These are phyloP conservation scores for Gigaspora rosea DNA, from an alignment of 192 early-diverging fungal species.

Conservation along the genomic window DNA sequence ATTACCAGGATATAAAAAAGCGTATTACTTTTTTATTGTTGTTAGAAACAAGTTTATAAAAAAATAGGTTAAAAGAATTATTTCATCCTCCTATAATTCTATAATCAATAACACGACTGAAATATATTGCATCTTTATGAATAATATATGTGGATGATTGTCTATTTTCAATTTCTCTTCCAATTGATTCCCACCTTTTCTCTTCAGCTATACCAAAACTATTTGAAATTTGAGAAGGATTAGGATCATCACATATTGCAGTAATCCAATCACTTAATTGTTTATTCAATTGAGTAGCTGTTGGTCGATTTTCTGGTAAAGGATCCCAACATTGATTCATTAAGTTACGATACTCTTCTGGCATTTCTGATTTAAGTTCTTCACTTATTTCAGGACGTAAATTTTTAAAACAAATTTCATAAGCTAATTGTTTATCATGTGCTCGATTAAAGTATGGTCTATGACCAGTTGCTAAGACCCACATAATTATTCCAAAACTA, in stretches of 20 bases:
- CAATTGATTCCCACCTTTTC: neutral
- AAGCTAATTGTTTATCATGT: neutral
- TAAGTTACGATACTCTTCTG: neutral
- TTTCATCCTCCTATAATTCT: no score
- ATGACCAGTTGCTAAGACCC: neutral
- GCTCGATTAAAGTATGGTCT: neutral
- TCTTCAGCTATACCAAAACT: neutral
- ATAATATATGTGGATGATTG: no score
- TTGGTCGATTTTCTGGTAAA: neutral
- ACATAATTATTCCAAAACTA: conserved; percentile 11
- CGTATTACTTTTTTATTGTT: no score
- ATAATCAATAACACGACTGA: no score
- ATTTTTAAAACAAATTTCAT: neutral
- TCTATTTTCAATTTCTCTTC: no score
- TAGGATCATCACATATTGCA: neutral
- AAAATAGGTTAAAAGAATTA: no score
- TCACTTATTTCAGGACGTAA: neutral
- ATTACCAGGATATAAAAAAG: no score
- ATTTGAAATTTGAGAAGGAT: neutral
- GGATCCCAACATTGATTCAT: neutral
- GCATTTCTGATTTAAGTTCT: neutral
- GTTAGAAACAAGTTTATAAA: no score
- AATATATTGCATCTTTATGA: no score
- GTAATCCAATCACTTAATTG: neutral
- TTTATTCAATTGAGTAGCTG: neutral